A percentile compares a stretch with the other conserved stretches of the same genome.
Evolutionary conservation across 768 basidiomycete genomes (phyloP).

Genomic region (Tulasnella sp.): DNA sequence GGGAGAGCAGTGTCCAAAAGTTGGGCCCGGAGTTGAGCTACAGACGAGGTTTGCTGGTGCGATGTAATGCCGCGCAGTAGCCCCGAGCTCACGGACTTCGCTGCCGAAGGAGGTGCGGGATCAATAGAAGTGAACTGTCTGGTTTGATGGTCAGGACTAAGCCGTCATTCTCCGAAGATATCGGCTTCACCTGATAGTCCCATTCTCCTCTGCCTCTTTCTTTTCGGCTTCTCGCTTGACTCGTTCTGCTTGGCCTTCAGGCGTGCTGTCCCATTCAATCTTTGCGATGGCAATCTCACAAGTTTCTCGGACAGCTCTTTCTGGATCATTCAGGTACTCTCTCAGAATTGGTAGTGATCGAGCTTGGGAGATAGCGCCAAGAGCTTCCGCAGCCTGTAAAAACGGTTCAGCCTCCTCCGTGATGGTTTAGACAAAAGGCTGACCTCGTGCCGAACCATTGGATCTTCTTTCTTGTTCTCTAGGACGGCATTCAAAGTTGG

Average conservation of each 20-base stretch:
- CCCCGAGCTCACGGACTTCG: conserved; percentile 23
- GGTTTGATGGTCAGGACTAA: conserved; percentile 23
- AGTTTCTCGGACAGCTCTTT: conserved; percentile 78
- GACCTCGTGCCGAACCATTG: conserved; percentile 98
- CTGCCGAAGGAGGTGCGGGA: conserved; percentile 71
- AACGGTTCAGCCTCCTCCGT: background rate
- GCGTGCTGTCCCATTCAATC: conserved; percentile 69
- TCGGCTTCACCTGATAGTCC: conserved; percentile 46
- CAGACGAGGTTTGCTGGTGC: conserved; percentile 28
- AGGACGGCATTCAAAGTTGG: conserved; percentile 71
- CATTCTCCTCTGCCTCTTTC: conserved; percentile 20
- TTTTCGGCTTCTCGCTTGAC: conserved; percentile 23
- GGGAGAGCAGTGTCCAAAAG: conserved; percentile 56
- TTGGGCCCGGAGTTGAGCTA: conserved; percentile 44
- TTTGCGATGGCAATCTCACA: conserved; percentile 95
- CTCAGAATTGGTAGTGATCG: conserved; percentile 56
- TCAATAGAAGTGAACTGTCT: conserved; percentile 77
- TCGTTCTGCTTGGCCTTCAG: conserved; percentile 19
- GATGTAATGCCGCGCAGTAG: conserved; percentile 28
- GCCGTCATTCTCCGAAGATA: no score
- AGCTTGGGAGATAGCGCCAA: conserved; percentile 79
- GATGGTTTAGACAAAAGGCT: conserved; percentile 12
- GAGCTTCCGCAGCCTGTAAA: conserved; percentile 87
- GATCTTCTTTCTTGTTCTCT: conserved; percentile 56
- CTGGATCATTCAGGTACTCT: conserved; percentile 58